Percentiles rank a stretch among this genome's conserved stretches.
phyloP scores from a whole-genome alignment of 148 eudicot species.

The Camellia sinensis region DNA sequence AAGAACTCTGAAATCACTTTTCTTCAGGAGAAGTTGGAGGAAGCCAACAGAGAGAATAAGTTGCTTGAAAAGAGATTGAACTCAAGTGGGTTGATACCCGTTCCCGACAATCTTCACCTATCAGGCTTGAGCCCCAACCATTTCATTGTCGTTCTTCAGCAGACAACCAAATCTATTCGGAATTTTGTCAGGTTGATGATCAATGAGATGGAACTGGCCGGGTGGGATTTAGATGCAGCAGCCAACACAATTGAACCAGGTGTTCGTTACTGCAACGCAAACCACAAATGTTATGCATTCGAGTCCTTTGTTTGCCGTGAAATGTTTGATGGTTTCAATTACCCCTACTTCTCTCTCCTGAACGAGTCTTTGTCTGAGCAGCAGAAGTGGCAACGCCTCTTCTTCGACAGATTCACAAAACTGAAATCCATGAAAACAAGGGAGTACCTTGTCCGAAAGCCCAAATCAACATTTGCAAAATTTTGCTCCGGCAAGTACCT shows the following conservation, averaged over 20 bases:
- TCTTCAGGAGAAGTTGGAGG: constrained; percentile 65
- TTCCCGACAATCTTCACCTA: constrained; percentile 55
- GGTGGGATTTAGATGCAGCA: constrained; percentile 76
- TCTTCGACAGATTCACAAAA: constrained; percentile 68
- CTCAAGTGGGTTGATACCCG: constrained; percentile 59
- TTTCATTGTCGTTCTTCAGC: constrained; percentile 53
- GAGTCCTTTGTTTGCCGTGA: constrained; percentile 81
- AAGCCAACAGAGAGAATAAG: constrained; percentile 57
- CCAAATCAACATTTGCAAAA: constrained; percentile 66
- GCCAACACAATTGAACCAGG: constrained; percentile 69
- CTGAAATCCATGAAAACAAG: constrained; percentile 55
- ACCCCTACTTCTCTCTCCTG: constrained; percentile 45
- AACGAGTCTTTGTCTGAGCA: constrained; percentile 42
- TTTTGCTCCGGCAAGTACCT: constrained; percentile 71
- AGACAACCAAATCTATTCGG: constrained; percentile 58
- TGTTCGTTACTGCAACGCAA: constrained; percentile 44
- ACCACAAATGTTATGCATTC: constrained; percentile 59
- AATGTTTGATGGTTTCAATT: constrained; percentile 78
- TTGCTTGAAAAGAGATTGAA: constrained; percentile 67
- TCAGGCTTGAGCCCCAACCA: constrained; percentile 59
- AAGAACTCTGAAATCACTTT: constrained; percentile 75
- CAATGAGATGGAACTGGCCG: constrained; percentile 67
- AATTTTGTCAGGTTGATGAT: constrained; percentile 59
- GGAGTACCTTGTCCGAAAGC: constrained; percentile 67
- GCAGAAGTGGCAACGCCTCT: constrained; percentile 34